Conservation (phyloP, 176 grass and related monocot species). For the Ampelocalamus luodianensis region DNA sequence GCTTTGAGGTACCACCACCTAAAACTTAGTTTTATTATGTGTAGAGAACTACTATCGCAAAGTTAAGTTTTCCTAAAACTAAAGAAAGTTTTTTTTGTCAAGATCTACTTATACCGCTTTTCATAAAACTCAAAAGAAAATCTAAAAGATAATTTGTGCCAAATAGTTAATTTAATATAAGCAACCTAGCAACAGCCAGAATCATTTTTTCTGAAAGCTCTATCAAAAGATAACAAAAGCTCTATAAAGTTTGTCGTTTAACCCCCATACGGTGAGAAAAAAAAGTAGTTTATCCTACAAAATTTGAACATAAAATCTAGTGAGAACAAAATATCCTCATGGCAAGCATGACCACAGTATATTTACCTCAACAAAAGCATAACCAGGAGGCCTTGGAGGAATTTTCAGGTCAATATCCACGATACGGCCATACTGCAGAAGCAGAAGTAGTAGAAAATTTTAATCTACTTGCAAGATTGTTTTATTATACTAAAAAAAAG, state of each 20-base stretch:
- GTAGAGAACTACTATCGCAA: background rate
- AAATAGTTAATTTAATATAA: background rate
- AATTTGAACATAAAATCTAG: background rate
- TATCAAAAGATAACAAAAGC: background rate
- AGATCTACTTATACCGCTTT: background rate
- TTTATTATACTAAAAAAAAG: background rate
- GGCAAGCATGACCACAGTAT: background rate
- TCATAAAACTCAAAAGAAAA: background rate
- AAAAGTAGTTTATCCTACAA: background rate
- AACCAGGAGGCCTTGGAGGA: constrained; percentile 90
- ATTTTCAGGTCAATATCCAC: constrained; percentile 30
- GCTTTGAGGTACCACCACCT: background rate
- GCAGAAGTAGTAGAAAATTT: constrained; percentile 29
- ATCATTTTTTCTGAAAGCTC: background rate
- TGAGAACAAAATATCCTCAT: background rate
- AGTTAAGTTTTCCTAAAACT: background rate
- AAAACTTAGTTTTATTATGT: background rate
- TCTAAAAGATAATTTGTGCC: background rate
- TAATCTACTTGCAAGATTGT: constrained; percentile 24
- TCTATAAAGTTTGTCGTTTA: background rate
- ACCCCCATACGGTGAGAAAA: background rate
- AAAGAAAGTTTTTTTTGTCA: background rate
- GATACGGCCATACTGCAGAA: constrained; percentile 81
- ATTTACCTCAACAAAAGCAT: constrained; percentile 92
- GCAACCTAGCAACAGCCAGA: background rate